Evolutionary conservation across 1,284 basidiomycete genomes (phyloP).

Genomic region (Chalciporus sp.): DNA sequence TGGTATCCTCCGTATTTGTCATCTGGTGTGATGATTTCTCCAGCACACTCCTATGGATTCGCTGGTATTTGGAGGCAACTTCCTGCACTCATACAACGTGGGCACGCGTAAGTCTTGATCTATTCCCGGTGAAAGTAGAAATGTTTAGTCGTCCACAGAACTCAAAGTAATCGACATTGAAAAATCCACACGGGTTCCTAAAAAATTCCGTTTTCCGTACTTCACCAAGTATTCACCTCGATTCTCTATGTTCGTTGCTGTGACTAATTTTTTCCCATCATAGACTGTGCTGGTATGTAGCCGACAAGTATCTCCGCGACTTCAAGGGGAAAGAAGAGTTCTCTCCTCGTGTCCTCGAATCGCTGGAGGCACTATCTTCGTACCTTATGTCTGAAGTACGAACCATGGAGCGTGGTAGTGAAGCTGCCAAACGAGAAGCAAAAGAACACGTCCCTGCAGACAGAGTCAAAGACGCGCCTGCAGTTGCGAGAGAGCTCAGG

Average conservation of each 20-base stretch:
- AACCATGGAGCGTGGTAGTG: constrained; percentile 65
- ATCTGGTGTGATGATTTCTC: constrained; percentile 1
- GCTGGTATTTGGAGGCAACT: constrained; percentile 97
- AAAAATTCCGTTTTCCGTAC: constrained; percentile 91
- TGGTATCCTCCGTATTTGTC: background rate
- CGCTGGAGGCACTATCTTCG: constrained; percentile 68
- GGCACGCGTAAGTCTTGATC: constrained; percentile 61
- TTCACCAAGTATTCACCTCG: constrained; percentile 66
- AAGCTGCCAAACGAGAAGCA: constrained; percentile 66
- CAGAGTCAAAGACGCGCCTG: constrained; percentile 75
- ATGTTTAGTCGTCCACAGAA: constrained; percentile 50
- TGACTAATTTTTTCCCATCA: constrained; percentile 6
- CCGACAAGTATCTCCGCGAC: constrained; percentile 74
- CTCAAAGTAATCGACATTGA: constrained; percentile 90
- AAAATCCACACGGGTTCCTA: constrained; percentile 89
- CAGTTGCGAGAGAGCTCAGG: constrained; percentile 77
- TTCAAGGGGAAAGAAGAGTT: constrained; percentile 67
- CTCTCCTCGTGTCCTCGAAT: constrained; percentile 66
- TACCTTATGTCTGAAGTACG: constrained; percentile 82
- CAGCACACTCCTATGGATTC: constrained; percentile 91
- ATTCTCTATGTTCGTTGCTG: constrained; percentile 2
- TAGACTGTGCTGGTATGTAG: constrained; percentile 90
- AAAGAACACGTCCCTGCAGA: constrained; percentile 83
- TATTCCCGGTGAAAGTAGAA: background rate
- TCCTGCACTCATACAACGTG: constrained; percentile 84